Evolutionary conservation across 169 alveolate species (phyloP), one percentile per base, ranked within the genome.

Genomic region (Eimeria brunetti): DNA sequence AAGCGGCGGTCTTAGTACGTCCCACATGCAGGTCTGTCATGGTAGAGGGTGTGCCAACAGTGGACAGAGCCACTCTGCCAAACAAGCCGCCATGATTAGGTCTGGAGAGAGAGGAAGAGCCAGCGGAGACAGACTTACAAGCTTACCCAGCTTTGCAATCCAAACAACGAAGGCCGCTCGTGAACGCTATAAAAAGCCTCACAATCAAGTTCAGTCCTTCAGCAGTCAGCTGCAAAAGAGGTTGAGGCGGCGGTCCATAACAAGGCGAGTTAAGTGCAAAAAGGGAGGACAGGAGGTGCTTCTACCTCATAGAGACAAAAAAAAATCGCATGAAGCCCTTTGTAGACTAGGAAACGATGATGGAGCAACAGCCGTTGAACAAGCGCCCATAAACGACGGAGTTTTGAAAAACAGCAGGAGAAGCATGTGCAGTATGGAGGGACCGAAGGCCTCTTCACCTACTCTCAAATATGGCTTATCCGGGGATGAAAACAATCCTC

Each of bases 221-320:
- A 73, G 83, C 56, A 36, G 56, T 33, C 83, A 73, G 83, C 83
- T 73, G 83, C 83, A 38, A 27, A 73, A 73, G 83, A 16, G 83
- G 53, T 16, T 38, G 53, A 38, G 44, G 16, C n/a, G 83, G n/a
- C 38, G 83, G 53, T 33, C 53, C 30, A 20, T 33, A 5, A 38
- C 49, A 73, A 73, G 51, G 56, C 83, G 53, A 69, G 11, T 33
- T n/a, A 69, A 69, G 51, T 2, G 51, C 80, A 69, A 11, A 7
- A 0, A 36, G 33, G 80, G 51, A 33, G 51, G 80, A 69, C 46
- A 24, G 51, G 51, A 36, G 14, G 41, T 69, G 80, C 51, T 36
- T 30, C 4, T 69, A n/a, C 80, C 51, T 0, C 51, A 36, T 12
- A 36, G 27, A 18, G 24, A 14, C 2, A 22, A 36, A 36, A 30